Evolutionary conservation across 1,139 yeast species (phyloP).

Genomic region (Yamadazyma buinensis): DNA sequence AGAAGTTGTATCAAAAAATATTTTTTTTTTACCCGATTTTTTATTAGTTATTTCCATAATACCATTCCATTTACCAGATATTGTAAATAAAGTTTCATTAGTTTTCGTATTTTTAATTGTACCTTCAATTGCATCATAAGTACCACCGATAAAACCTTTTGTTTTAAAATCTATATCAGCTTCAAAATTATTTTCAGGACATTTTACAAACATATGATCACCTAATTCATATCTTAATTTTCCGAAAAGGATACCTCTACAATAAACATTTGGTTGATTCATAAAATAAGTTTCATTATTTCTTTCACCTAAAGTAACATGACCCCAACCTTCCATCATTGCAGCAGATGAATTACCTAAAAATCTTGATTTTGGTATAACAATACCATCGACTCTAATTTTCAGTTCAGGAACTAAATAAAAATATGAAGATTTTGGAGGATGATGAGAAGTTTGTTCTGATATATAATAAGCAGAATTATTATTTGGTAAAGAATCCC

Average conservation of each 20-base stretch:
- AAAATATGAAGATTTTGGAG: slow-evolving; percentile 95
- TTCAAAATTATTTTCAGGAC: slow-evolving; percentile 54
- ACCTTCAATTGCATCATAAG: slow-evolving; percentile 88
- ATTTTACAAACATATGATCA: slow-evolving; percentile 76
- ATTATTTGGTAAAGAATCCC: slow-evolving; percentile 76
- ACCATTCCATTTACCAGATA: slow-evolving; percentile 93
- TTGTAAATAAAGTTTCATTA: slow-evolving; percentile 57
- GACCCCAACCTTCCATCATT: slow-evolving; percentile 89
- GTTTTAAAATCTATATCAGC: slow-evolving; percentile 93
- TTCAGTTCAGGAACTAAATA: slow-evolving; percentile 77
- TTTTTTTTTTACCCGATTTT: slow-evolving; percentile 43
- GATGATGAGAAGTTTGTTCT: slow-evolving; percentile 96
- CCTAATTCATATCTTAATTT: slow-evolving; percentile 87
- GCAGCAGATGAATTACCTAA: slow-evolving; percentile 96
- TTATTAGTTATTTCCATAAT: slow-evolving; percentile 65
- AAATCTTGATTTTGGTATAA: slow-evolving; percentile 82
- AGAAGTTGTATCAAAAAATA: slow-evolving; percentile 61
- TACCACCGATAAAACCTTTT: slow-evolving; percentile 89
- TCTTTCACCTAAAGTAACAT: slow-evolving; percentile 65
- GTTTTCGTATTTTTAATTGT: slow-evolving; percentile 49
- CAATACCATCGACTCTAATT: slow-evolving; percentile 84
- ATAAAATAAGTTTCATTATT: slow-evolving; percentile 62
- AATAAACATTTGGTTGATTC: slow-evolving; percentile 93
- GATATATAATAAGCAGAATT: slow-evolving; percentile 76
- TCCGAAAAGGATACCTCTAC: slow-evolving; percentile 92